Base-by-base conservation (phyloP, 257 asterid species). In the Petunia secreta region DNA sequence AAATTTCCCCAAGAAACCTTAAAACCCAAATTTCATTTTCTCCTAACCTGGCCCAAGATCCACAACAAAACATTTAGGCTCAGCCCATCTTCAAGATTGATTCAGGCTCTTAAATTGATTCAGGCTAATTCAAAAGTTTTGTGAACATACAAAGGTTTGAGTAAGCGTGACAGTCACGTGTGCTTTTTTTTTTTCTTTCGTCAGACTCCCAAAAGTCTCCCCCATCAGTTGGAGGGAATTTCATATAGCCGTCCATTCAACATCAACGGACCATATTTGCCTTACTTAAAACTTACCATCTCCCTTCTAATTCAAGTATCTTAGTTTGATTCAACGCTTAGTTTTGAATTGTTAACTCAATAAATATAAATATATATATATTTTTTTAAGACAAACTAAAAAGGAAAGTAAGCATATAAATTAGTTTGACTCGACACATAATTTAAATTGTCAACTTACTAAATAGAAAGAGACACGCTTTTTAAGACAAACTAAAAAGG, bases 231-330 rank as follows among this genome's bases (percentile, higher is more conserved):
- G 11, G 79, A 82, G 81, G 78, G 57, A 82, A 82, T 13, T 15
- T 37, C 81, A 82, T 82, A 81, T 44, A 76, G 58, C 81, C 84
- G 74, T 82, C 75, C 64, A 76, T 66, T 82, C 48, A 36, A 54
- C 53, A 34, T 82, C 46, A 41, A 69, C 37, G 79, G 75, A 7
- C 67, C 41, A 50, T 78, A 82, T 82, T 65, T 50, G 4, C n/a
- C 71, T 40, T 57, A 78, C 38, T 66, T 55, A 34, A 39, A 57
- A 48, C 65, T 80, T 43, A 25, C 25, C 0, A 25, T 25, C 25
- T 25, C 25, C 0, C 0, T 25, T 25, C 25, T 25, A 25, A 25
- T 25, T 25, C 25, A 25, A 25, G 25, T 25, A 25, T 25, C 25
- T 25, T 25, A 25, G 0, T 25, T 25, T 25, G 25, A 25, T 25